Conservation (phyloP, 2,329 filamentous ascomycete genomes). For the Phoma sp. region DNA sequence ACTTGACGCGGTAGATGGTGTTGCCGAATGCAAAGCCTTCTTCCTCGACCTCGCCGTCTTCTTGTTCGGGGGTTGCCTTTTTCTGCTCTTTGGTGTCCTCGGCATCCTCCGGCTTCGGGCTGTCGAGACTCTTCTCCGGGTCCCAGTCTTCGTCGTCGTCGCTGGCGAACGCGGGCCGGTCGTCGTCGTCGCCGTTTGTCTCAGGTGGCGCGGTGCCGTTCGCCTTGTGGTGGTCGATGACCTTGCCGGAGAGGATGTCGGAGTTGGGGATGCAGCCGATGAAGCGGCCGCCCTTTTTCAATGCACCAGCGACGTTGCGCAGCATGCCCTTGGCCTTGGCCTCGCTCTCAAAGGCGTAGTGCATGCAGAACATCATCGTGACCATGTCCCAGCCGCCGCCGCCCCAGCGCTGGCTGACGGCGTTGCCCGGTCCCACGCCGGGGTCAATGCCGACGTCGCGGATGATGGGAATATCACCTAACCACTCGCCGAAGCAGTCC, state of each 20-base stretch:
- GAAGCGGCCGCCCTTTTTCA: slow-evolving; percentile 95
- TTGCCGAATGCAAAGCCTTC: slow-evolving; percentile 83
- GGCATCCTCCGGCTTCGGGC: slow-evolving; percentile 43
- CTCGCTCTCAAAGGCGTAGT: slow-evolving; percentile 96
- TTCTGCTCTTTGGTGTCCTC: slow-evolving; percentile 52
- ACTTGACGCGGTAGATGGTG: slow-evolving; percentile 87
- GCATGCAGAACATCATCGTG: slow-evolving; percentile 99
- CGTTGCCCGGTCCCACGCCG: slow-evolving; percentile 66
- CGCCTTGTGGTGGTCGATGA: slow-evolving; percentile 76
- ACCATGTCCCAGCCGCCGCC: slow-evolving; percentile 91
- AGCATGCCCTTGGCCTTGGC: slow-evolving; percentile 91
- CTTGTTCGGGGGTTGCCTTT: slow-evolving; percentile 51
- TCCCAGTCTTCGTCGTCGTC: slow-evolving; percentile 55
- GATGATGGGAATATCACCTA: slow-evolving; percentile 83
- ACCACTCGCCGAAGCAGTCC: slow-evolving; percentile 87
- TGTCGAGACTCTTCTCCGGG: slow-evolving; percentile 54
- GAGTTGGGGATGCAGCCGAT: slow-evolving; percentile 98
- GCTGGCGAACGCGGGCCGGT: slow-evolving; percentile 46
- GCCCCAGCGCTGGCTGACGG: slow-evolving; percentile 68
- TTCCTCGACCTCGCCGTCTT: slow-evolving; percentile 57
- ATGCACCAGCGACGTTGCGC: slow-evolving; percentile 83
- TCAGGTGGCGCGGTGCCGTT: slow-evolving; percentile 48
- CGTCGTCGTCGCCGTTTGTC: slow-evolving; percentile 44
- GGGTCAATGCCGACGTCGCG: slow-evolving; percentile 86
- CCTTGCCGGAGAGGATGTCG: slow-evolving; percentile 81